Conservation (phyloP, 2,329 filamentous ascomycete species). For the Penicillium oxalicum region DNA sequence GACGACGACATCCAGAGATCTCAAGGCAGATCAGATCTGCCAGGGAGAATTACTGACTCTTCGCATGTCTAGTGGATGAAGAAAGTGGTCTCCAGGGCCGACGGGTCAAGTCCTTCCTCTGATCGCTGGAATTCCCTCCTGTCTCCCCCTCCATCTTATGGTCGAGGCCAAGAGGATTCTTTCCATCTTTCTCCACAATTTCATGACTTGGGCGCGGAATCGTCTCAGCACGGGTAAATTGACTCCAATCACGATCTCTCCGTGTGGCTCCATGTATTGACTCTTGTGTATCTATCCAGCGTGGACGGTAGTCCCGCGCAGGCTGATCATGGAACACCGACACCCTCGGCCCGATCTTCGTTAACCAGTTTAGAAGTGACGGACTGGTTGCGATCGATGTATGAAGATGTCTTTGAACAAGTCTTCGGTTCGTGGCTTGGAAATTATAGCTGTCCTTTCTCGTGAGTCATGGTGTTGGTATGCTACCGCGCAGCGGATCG, state of each 20-base stretch:
- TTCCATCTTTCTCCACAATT: constrained; percentile 1
- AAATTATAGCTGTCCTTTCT: constrained; percentile 39
- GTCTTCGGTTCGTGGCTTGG: constrained; percentile 43
- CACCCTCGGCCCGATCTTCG: constrained; percentile 6
- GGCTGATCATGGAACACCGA: constrained; percentile 9
- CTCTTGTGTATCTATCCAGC: neutral
- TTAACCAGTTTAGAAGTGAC: constrained; percentile 5
- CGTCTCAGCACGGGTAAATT: neutral
- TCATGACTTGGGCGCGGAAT: neutral
- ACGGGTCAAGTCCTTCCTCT: constrained; percentile 3
- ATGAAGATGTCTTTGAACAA: constrained; percentile 34
- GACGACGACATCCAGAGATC: constrained; percentile 1
- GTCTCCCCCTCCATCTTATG: constrained; percentile 1
- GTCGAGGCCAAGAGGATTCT: neutral
- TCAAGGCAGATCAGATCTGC: too few species aligned
- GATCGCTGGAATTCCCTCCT: constrained; percentile 2
- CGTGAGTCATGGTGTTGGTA: constrained; percentile 24
- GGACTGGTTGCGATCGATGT: constrained; percentile 25
- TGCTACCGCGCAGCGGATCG: neutral
- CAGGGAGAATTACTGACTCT: neutral
- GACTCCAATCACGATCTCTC: too few species aligned
- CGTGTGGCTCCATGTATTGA: neutral
- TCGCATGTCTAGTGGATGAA: constrained; percentile 12
- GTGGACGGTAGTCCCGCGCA: neutral
- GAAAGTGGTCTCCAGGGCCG: constrained; percentile 4